Conservation (phyloP, 306 rosid species). For the Nissolia schottii region DNA sequence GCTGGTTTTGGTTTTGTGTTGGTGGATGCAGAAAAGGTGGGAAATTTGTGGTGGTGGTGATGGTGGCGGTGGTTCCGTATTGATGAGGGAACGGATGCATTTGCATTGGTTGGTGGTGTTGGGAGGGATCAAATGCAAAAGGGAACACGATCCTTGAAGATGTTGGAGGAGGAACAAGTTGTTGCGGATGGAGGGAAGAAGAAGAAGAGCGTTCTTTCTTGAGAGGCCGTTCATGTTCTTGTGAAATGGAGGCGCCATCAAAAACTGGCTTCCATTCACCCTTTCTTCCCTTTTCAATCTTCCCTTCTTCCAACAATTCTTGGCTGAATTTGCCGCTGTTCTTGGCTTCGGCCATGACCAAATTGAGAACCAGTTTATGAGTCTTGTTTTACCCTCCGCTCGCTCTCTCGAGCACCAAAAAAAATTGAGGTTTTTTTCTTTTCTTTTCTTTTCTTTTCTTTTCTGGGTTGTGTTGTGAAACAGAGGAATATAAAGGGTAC, state of each 20-base stretch:
- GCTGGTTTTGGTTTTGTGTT: constrained; percentile 29
- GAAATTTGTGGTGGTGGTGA: constrained; percentile 4
- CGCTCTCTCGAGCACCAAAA: constrained; percentile 41
- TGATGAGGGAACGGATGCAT: constrained; percentile 31
- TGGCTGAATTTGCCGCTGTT: constrained; percentile 49
- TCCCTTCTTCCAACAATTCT: constrained; percentile 43
- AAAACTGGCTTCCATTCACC: constrained; percentile 49
- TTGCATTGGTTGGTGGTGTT: constrained; percentile 37
- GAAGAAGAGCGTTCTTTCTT: constrained; percentile 59
- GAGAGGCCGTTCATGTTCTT: constrained; percentile 57
- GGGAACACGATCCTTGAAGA: constrained; percentile 67
- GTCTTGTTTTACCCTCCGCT: constrained; percentile 22
- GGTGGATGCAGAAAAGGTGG: constrained; percentile 36
- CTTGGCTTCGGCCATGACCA: constrained; percentile 48
- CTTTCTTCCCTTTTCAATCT: constrained; percentile 35
- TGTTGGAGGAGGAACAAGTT: constrained; percentile 13
- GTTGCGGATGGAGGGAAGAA: constrained; percentile 11
- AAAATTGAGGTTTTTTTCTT: too few species aligned
- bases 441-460: too few species aligned
- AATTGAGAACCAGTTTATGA: neutral
- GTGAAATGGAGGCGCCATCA: constrained; percentile 53
- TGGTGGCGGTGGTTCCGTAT: constrained; percentile 19
- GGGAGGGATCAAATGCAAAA: constrained; percentile 52
- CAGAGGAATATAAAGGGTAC: too few species aligned
- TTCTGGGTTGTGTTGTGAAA: neutral